These are phyloP conservation scores for Sporothrix phasma DNA, from an alignment of 2,329 filamentous ascomycete species.

Conservation along the genomic window DNA sequence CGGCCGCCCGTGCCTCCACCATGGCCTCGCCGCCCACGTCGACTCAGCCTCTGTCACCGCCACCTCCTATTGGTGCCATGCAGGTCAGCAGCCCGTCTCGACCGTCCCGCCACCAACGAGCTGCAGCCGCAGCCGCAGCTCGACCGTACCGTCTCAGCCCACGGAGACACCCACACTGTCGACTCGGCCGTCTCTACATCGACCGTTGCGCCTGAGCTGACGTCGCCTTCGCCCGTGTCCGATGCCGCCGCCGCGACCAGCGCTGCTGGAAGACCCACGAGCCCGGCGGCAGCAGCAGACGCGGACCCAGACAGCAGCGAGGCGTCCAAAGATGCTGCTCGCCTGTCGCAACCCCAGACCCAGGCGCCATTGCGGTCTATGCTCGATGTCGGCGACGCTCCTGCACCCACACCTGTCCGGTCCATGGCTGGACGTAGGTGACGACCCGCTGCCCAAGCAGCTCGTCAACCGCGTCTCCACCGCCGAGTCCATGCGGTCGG, in stretches of 20 bases:
- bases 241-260: neutral
- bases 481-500: conserved; percentile 8
- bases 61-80: neutral
- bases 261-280: too few species aligned
- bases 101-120: conserved; percentile 4
- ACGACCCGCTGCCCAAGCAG: neutral
- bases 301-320: conserved; percentile 2
- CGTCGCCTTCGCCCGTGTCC: neutral
- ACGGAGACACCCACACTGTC: neutral
- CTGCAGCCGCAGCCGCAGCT: neutral
- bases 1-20: neutral
- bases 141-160: neutral
- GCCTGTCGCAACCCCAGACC: neutral
- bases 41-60: neutral
- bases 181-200: conserved; percentile 2
- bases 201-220: neutral
- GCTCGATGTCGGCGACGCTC: conserved; percentile 15
- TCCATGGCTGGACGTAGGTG: conserved; percentile 15
- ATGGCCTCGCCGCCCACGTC: neutral
- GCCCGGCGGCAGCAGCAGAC: neutral
- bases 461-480: neutral
- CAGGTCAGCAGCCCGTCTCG: neutral
- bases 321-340: neutral
- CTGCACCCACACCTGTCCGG: conserved; percentile 4
- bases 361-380: conserved; percentile 16